phyloP scores from a whole-genome alignment of 2,329 filamentous ascomycete genomes.

The Corynespora cassiicola region DNA sequence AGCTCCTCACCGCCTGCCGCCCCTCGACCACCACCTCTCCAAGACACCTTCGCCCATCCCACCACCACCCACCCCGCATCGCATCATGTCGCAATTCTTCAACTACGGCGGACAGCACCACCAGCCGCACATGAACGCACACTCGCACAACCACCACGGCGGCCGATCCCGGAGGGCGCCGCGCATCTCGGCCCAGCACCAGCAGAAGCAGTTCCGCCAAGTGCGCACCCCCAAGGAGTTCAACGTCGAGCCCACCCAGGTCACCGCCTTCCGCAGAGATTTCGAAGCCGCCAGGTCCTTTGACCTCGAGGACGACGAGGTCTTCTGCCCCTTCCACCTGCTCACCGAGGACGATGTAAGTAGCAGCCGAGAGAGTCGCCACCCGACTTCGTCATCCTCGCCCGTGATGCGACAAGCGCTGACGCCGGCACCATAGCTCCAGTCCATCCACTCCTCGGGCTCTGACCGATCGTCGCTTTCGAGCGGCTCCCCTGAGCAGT shows the following conservation, averaged over 20 bases:
- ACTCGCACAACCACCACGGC: constrained; percentile 79
- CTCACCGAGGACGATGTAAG: constrained; percentile 91
- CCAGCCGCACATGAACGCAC: constrained; percentile 57
- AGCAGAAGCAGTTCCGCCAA: constrained; percentile 87
- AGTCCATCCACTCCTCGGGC: constrained; percentile 85
- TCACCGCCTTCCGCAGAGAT: constrained; percentile 81
- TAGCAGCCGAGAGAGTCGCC: constrained; percentile 27
- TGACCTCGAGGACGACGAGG: constrained; percentile 92
- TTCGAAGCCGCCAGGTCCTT: constrained; percentile 94
- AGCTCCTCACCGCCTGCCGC: constrained; percentile 7
- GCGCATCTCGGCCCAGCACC: constrained; percentile 79
- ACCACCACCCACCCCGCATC: constrained; percentile 23
- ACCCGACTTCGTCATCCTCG: constrained; percentile 32
- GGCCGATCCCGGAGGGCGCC: constrained; percentile 86
- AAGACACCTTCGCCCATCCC: constrained; percentile 19
- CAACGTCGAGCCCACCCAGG: constrained; percentile 75
- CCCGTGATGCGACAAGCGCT: constrained; percentile 31
- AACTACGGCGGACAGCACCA: constrained; percentile 57
- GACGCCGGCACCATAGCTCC: constrained; percentile 65
- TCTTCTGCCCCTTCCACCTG: constrained; percentile 87
- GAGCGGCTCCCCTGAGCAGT: constrained; percentile 90
- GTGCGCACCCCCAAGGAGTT: constrained; percentile 84
- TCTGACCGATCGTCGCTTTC: constrained; percentile 95
- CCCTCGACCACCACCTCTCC: constrained; percentile 3
- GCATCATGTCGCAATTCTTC: constrained; percentile 57